Conservation (phyloP, 83 land plant species). For the Larix sibirica region DNA sequence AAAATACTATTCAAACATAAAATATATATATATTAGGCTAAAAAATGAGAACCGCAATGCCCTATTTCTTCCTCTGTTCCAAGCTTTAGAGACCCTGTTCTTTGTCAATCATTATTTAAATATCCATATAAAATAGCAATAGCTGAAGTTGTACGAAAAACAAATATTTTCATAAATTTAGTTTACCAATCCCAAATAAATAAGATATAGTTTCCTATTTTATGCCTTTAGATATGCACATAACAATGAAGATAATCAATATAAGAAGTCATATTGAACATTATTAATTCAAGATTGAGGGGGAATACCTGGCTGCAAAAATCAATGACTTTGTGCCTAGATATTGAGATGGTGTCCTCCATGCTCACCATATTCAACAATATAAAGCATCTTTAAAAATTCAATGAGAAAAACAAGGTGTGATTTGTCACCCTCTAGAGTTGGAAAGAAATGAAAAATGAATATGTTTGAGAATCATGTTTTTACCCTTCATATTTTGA, state of each 20-base stretch:
- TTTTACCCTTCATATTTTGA: constrained; percentile 72
- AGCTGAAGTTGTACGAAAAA: background rate
- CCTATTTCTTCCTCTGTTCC: background rate
- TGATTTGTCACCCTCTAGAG: background rate
- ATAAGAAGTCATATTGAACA: background rate
- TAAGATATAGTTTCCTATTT: background rate
- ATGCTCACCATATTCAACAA: too few relatives aligned
- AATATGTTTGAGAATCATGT: background rate
- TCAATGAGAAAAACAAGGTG: background rate
- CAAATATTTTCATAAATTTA: background rate
- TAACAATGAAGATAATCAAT: background rate
- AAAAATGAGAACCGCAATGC: background rate
- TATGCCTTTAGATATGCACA: background rate
- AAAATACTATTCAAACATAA: background rate
- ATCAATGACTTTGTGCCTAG: too few relatives aligned
- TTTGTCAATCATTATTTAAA: background rate
- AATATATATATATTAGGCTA: background rate
- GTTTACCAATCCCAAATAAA: background rate
- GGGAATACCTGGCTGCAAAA: too few relatives aligned
- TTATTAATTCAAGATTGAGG: too few relatives aligned
- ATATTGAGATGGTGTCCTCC: too few relatives aligned
- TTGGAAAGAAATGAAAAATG: background rate
- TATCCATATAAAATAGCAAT: background rate
- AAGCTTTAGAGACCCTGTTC: background rate
- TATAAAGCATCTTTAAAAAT: background rate